Conservation (phyloP, 345 rosid species). For the Microcos paniculata region DNA sequence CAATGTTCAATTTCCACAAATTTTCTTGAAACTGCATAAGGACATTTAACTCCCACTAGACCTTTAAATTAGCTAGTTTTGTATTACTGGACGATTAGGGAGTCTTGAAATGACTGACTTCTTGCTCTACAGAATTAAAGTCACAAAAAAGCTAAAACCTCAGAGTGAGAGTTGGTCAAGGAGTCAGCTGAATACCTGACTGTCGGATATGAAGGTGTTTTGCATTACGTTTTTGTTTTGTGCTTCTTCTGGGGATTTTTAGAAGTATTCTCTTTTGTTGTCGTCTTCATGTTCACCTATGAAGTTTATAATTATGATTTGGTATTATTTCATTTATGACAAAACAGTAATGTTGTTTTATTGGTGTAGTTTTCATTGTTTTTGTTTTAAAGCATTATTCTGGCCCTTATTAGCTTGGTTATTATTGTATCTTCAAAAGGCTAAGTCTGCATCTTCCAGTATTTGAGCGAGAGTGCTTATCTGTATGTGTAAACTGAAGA, state of each 20-base stretch:
- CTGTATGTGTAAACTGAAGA: background rate
- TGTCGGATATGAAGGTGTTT: background rate
- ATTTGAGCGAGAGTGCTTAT: background rate
- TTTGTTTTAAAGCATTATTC: background rate
- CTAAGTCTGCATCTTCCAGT: background rate
- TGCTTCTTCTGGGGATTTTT: background rate
- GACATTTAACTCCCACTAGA: no score
- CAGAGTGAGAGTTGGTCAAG: background rate
- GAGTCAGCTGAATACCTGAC: background rate
- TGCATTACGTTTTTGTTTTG: background rate
- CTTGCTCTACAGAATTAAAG: no score
- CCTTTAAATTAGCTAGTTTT: no score
- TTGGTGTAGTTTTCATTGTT: background rate
- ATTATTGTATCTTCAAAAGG: background rate
- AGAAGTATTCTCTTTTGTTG: background rate
- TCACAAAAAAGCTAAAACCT: background rate
- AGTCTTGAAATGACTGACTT: no score
- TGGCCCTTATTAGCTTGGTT: background rate
- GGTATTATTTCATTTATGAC: background rate
- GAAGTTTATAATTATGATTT: background rate
- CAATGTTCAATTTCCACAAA: background rate
- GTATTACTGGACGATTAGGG: no score
- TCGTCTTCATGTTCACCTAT: background rate
- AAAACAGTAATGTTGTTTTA: background rate
- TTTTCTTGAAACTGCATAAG: background rate